Evolutionary conservation across 2,329 filamentous ascomycete genomes (phyloP).

Genomic region (Colletotrichum neosansevieriae): DNA sequence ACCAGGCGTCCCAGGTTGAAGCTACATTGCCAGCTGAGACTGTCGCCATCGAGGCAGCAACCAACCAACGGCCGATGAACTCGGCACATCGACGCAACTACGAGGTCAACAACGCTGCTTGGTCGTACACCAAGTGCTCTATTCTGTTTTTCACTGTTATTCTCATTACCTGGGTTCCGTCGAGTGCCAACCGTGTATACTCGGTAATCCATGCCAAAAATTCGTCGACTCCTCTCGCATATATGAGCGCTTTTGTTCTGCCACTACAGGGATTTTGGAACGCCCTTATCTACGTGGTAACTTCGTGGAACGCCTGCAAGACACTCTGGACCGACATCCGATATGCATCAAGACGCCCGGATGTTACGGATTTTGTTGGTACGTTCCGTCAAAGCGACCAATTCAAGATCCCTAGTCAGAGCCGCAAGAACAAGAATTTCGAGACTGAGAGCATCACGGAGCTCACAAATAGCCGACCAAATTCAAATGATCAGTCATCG

Average conservation of each 20-base stretch:
- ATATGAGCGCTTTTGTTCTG: conserved; percentile 79
- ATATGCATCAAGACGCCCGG: conserved; percentile 44
- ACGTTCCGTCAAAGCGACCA: conserved; percentile 45
- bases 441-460: conserved; percentile 66
- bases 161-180: conserved; percentile 81
- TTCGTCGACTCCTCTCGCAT: conserved; percentile 71
- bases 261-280: conserved; percentile 91
- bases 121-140: conserved; percentile 78
- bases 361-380: conserved; percentile 51
- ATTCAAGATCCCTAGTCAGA: conserved; percentile 49
- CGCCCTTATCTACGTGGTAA: conserved; percentile 79
- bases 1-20: conserved; percentile 45
- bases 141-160: conserved; percentile 79
- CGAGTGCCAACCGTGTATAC: conserved; percentile 82
- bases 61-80: conserved; percentile 45
- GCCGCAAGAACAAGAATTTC: conserved; percentile 48
- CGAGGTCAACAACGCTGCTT: conserved; percentile 72
- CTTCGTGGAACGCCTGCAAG: conserved; percentile 74
- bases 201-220: conserved; percentile 69
- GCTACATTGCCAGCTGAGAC: conserved; percentile 46
- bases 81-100: conserved; percentile 54
- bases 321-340: conserved; percentile 56
- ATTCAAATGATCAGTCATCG: conserved; percentile 48
- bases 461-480: conserved; percentile 55
- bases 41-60: conserved; percentile 35